Base-by-base conservation (phyloP, 2,329 filamentous ascomycete species). In the Pseudogymnoascus sp. region DNA sequence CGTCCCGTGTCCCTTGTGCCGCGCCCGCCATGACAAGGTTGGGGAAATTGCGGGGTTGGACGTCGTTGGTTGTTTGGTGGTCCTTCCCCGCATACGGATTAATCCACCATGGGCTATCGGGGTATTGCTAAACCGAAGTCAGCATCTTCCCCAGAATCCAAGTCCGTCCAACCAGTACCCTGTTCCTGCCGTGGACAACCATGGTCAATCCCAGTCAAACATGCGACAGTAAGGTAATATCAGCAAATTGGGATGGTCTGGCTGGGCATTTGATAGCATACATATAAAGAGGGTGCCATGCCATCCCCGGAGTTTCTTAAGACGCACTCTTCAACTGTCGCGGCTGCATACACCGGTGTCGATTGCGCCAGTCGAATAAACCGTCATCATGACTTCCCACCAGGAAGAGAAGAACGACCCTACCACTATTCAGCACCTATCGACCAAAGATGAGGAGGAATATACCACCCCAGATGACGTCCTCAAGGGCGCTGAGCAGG, bases 401-500 rank as follows among this genome's bases (percentile, higher is more conserved):
- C 28, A 35, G 37, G 59, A 60, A 34, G 59, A 60, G 5, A 50
- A 35, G 25, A 34, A 37, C 8, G 38, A 60, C 25, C 59, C 59
- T 14, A 16, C 32, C 28, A 25, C 39, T 35, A 16, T 35, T 18
- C 4, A n/a, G 11, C 39, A 47, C 5, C 9, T 60, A 11, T 5
- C 32, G 6, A 25, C 22, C 12, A 60, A 60, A 25, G 59, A 60
- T 25, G 59, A 57, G 35, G 59, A 60, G 39, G 28, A 60, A 39
- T 60, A 54, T 54, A 22, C 54, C 12, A 32, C 59, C 28, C 47
- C 37, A 3, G 59, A 25, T 20, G 59, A 62, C 35, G 41, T 63
- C 18, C 59, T 32, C n/a, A 59, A 62, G n/a, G 66, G 66, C n/a
- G 67, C 67, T 16, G 61, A 66, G 18, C 38, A 64, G n/a, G 66